Evolutionary conservation across 2,329 filamentous ascomycete species (phyloP), one percentile per base, ranked within the genome.

Genomic region (Verticillium albo-atrum): DNA sequence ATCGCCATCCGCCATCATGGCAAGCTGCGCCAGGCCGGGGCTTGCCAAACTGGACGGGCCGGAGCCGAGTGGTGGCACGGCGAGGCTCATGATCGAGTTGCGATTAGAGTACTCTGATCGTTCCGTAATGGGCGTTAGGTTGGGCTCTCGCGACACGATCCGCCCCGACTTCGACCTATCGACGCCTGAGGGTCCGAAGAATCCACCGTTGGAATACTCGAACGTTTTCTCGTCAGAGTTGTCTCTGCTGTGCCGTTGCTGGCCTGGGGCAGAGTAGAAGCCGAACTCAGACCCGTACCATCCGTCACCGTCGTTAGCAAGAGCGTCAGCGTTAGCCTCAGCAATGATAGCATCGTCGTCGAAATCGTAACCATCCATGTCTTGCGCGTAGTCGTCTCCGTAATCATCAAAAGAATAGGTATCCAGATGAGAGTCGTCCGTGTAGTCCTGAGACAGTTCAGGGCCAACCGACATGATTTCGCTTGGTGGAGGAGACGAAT

Each of bases 271-370:
- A 1, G 81, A 79, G 72, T 97, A 99, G 72, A 99, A 99, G 1
- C 92, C 93, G 69, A 99, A 99, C 71, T 99, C 95, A 66, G 92
- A 89, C 0, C 95, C 95, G 69, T 99, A 99, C 78, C 95, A 96
- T 0, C 92, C 94, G 64, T 97, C 94, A 6, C 89, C 89, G 68
- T 99, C 95, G 65, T 92, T 93, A 53, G 95, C 94, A 7, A 99
- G 80, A 1, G 90, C 95, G 71, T 95, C 93, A 1, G 94, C 93
- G 67, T 99, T 99, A 5, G 95, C 95, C 60, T 92, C 95, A 0
- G 93, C 94, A 61, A 99, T 96, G 66, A 98, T 95, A 32, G 88
- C 87, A 67, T 97, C 93, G 65, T 98, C 92, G 61, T 91, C 90
- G 56, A 90, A 82, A 52, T 88, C 86, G 61, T 86, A 84, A 64